These are phyloP conservation scores for Plectosphaerella plurivora DNA, from an alignment of 2,329 filamentous ascomycete genomes.

Conservation along the genomic window DNA sequence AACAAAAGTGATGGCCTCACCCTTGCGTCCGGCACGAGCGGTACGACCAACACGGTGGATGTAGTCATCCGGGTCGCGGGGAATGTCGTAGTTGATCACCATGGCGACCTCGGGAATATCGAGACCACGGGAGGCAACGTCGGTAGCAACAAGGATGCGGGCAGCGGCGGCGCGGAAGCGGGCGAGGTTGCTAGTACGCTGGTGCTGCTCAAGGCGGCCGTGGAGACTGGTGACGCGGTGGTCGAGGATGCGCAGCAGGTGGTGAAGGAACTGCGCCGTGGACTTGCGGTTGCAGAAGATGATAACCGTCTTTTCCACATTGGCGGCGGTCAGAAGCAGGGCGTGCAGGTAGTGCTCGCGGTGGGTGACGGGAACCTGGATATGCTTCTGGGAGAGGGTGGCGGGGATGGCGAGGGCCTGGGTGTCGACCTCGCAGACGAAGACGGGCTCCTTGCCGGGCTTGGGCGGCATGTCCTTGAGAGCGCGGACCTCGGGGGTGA, in stretches of 20 bases:
- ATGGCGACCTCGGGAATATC: constrained; percentile 90
- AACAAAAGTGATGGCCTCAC: constrained; percentile 81
- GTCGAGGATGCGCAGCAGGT: constrained; percentile 76
- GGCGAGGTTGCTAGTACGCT: constrained; percentile 81
- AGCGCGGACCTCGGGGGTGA: constrained; percentile 86
- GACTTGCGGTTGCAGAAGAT: constrained; percentile 92
- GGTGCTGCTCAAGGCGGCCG: constrained; percentile 77
- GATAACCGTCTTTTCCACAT: constrained; percentile 73
- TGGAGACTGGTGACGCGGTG: constrained; percentile 92
- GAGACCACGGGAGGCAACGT: constrained; percentile 89
- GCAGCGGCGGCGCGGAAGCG: constrained; percentile 88
- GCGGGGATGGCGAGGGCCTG: constrained; percentile 71
- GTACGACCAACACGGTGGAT: constrained; percentile 96
- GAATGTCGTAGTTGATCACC: constrained; percentile 94
- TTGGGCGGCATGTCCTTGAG: constrained; percentile 72
- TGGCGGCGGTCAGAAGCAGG: constrained; percentile 74
- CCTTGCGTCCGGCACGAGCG: constrained; percentile 80
- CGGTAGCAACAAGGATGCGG: constrained; percentile 86
- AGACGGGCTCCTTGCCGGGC: constrained; percentile 69
- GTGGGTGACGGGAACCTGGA: constrained; percentile 86
- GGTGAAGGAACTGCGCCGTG: constrained; percentile 85
- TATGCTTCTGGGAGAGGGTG: constrained; percentile 77
- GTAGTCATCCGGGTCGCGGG: constrained; percentile 94
- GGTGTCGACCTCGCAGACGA: constrained; percentile 84
- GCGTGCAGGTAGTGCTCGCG: constrained; percentile 93